Conservation (phyloP, 2,329 filamentous ascomycete species). For the Emergomyces pasteurianus region DNA sequence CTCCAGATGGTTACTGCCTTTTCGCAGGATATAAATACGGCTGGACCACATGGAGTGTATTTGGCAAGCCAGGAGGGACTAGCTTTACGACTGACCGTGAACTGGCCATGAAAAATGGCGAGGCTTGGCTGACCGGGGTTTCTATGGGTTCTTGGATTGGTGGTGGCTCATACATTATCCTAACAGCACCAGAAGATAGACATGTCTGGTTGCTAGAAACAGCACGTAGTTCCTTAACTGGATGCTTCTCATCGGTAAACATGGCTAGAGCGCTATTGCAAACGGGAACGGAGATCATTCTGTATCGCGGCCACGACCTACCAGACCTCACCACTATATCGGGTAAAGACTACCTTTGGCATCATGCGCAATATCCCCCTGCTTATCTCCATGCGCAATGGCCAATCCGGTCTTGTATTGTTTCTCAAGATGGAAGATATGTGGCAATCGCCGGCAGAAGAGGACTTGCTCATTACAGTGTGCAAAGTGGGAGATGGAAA, state of each 20-base stretch:
- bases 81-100: slow-evolving; percentile 63
- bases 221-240: slow-evolving; percentile 83
- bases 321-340: slow-evolving; percentile 85
- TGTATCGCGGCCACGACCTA: slow-evolving; percentile 87
- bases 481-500: slow-evolving; percentile 90
- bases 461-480: slow-evolving; percentile 89
- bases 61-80: slow-evolving; percentile 75
- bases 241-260: slow-evolving; percentile 85
- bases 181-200: slow-evolving; percentile 59
- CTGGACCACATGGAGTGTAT: slow-evolving; percentile 96
- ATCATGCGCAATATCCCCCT: slow-evolving; percentile 74
- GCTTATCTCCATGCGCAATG: slow-evolving; percentile 83
- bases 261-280: slow-evolving; percentile 80
- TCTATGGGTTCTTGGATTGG: slow-evolving; percentile 74
- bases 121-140: slow-evolving; percentile 75
- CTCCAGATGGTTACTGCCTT: slow-evolving; percentile 89
- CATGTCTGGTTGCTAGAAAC: slow-evolving; percentile 82
- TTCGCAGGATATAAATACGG: slow-evolving; percentile 88
- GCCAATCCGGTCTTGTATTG: slow-evolving; percentile 77
- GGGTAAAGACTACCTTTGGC: slow-evolving; percentile 88
- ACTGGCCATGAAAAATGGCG: slow-evolving; percentile 55
- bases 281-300: slow-evolving; percentile 75
- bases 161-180: slow-evolving; percentile 71
- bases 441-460: slow-evolving; percentile 89
- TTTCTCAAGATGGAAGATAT: slow-evolving; percentile 87